Percentiles rank a stretch among this genome's conserved stretches.
These are phyloP conservation scores for Myrmaecium sp. DNA, from an alignment of 2,329 filamentous ascomycete genomes.

Conservation along the genomic window DNA sequence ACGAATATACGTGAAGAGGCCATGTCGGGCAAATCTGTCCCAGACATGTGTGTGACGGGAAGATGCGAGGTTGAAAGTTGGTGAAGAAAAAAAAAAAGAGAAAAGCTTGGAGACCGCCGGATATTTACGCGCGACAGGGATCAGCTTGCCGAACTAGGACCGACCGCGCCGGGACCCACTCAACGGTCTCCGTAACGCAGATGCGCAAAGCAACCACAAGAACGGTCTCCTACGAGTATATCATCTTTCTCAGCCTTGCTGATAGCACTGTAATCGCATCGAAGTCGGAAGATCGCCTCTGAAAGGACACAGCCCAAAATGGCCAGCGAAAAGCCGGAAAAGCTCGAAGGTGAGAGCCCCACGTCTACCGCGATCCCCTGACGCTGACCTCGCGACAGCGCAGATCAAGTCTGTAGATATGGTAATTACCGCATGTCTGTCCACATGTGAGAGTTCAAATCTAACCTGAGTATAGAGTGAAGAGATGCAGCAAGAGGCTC, in stretches of 20 bases:
- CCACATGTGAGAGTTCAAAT: not conserved
- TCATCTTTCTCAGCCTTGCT: no score
- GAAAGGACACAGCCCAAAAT: no score
- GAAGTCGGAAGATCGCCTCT: no score
- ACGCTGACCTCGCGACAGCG: no score
- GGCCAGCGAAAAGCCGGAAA: conserved; percentile 37
- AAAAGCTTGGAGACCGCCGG: not conserved
- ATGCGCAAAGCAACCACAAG: no score
- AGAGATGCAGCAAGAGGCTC: conserved; percentile 89
- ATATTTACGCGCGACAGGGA: not conserved
- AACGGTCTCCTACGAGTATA: no score
- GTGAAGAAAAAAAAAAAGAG: not conserved
- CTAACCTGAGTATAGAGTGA: conserved; percentile 48
- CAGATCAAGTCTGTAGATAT: conserved; percentile 98
- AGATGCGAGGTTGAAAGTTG: not conserved
- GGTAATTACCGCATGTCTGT: conserved; percentile 39
- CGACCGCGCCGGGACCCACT: no score
- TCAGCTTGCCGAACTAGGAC: not conserved
- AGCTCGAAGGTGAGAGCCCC: conserved; percentile 50
- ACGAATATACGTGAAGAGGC: conserved; percentile 61
- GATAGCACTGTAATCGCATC: no score
- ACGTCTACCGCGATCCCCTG: conserved; percentile 11
- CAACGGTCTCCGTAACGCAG: no score
- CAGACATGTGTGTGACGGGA: not conserved
- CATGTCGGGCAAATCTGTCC: conserved; percentile 26